Evolutionary conservation across 768 basidiomycete genomes (phyloP), one percentile per base, ranked within the genome.

Genomic region (Guyanaporus albipodus): DNA sequence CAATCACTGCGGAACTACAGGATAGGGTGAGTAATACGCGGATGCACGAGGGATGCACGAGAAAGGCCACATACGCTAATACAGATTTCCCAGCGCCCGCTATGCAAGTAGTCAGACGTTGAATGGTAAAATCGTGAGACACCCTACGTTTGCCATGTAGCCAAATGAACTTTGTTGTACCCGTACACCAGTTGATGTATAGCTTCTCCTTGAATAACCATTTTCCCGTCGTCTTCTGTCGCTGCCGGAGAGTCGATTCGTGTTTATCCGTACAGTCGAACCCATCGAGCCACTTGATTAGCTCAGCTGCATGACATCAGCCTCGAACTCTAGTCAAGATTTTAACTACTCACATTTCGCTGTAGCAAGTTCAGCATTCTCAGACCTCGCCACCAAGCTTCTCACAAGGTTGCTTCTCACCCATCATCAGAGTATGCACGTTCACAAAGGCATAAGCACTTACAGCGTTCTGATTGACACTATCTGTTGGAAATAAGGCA

Each of bases 121-220:
- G 28, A 14, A 22, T 39, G 17, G 26, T 7, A 27, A 18, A n/a
- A n/a, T n/a, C n/a, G n/a, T n/a, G 14, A 27, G 28, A 19, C 2
- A 23, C 14, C n/a, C n/a, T n/a, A 31, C 6, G 3, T n/a, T 47
- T 52, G 1, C 53, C 50, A 26, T 52, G 28, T 15, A 55, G 31
- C 50, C 53, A 48, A 7, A 55, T 21, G 22, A 48, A 54, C 6
- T 19, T 11, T 5, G 3, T 32, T 2, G 27, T 32, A 10, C 32
- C 18, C 10, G 8, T 12, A 11, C 50, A 17, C 46, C 46, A 41
- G n/a, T 36, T 28, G 6, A 21, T 27, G 17, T 50, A 49, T 4
- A 46, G 6, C 10, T 12, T 9, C 21, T 46, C 38, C 8, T 40
- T 34, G 15, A 40, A 27, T 5, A 34, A 26, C 38, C 38, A 34